A percentile compares a stretch with the other conserved stretches of the same genome.
phyloP scores from a whole-genome alignment of 257 asterid species.

The Solanum verrucosum region DNA sequence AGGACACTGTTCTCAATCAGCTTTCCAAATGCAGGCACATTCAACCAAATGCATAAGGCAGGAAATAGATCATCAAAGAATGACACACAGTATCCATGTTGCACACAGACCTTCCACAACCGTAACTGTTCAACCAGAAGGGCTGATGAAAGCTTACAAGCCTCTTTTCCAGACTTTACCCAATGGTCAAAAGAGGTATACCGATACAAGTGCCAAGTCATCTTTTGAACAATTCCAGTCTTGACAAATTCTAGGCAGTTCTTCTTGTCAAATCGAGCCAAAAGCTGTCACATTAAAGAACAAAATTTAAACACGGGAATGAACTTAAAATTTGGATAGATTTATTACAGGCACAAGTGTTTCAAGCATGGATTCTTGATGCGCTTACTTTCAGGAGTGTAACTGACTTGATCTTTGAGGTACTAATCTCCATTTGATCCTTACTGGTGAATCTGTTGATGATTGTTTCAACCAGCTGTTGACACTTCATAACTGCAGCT shows the following conservation, averaged over 20 bases:
- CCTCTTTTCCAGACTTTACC: slow-evolving; percentile 59
- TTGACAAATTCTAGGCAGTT: slow-evolving; percentile 47
- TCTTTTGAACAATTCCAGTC: slow-evolving; percentile 51
- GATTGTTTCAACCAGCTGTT: slow-evolving; percentile 70
- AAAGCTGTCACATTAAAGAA: slow-evolving; percentile 45
- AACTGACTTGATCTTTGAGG: slow-evolving; percentile 70
- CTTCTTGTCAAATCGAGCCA: slow-evolving; percentile 57
- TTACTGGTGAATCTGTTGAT: slow-evolving; percentile 46
- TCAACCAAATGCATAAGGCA: slow-evolving; percentile 67
- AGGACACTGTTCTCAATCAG: slow-evolving; percentile 39
- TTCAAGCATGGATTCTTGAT: background rate
- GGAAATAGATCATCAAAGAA: slow-evolving; percentile 58
- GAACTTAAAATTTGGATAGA: background rate
- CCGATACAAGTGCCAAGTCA: slow-evolving; percentile 78
- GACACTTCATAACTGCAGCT: slow-evolving; percentile 57
- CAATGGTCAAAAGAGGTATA: slow-evolving; percentile 59
- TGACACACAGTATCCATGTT: slow-evolving; percentile 55
- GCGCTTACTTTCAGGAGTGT: slow-evolving; percentile 67
- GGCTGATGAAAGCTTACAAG: slow-evolving; percentile 64
- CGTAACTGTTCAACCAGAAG: slow-evolving; percentile 85
- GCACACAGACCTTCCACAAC: slow-evolving; percentile 67
- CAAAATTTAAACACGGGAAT: background rate
- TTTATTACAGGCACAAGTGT: background rate
- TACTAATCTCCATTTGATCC: slow-evolving; percentile 39
- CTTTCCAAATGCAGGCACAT: slow-evolving; percentile 49